Evolutionary conservation across 2,329 filamentous ascomycete species (phyloP).

Genomic region (Lasiodiplodia citricola): DNA sequence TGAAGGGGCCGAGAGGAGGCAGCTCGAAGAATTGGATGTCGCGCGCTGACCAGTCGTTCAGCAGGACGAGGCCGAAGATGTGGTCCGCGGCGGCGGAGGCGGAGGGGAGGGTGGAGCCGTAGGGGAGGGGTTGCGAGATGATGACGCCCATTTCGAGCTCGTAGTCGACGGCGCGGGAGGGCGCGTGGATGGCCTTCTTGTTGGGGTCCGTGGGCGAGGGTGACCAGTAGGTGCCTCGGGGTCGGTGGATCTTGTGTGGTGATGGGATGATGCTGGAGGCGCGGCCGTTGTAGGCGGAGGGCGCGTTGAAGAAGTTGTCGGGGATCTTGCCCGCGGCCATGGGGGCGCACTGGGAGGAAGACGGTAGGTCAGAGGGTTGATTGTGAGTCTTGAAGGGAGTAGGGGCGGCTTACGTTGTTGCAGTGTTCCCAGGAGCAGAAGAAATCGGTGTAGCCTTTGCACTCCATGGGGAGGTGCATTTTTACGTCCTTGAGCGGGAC

Average conservation of each 20-base stretch:
- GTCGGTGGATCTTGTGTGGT: conserved; percentile 46
- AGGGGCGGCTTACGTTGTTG: conserved; percentile 51
- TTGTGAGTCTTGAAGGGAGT: not conserved
- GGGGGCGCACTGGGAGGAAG: not conserved
- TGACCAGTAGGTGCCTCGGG: conserved; percentile 34
- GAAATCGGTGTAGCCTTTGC: conserved; percentile 65
- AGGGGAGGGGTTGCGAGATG: conserved; percentile 48
- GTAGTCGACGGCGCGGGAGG: conserved; percentile 52
- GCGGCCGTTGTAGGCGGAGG: conserved; percentile 62
- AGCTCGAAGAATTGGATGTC: conserved; percentile 68
- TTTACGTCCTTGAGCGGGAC: conserved; percentile 48
- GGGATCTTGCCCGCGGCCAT: conserved; percentile 11
- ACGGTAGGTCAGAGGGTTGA: not conserved
- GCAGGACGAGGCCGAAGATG: conserved; percentile 66
- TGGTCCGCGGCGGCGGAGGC: conserved; percentile 55
- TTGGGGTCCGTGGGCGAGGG: conserved; percentile 39
- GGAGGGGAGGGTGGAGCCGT: conserved; percentile 48
- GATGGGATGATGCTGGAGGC: conserved; percentile 59
- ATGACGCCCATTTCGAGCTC: conserved; percentile 57
- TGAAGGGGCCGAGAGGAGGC: conserved; percentile 65
- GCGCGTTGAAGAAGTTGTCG: conserved; percentile 36
- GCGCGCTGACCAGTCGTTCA: conserved; percentile 69
- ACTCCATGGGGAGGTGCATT: conserved; percentile 61
- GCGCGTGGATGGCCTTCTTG: conserved; percentile 57
- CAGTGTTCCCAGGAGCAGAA: conserved; percentile 60